These are phyloP conservation scores for Penicillium tannophilum DNA, from an alignment of 495 filamentous ascomycete species.

Conservation along the genomic window DNA sequence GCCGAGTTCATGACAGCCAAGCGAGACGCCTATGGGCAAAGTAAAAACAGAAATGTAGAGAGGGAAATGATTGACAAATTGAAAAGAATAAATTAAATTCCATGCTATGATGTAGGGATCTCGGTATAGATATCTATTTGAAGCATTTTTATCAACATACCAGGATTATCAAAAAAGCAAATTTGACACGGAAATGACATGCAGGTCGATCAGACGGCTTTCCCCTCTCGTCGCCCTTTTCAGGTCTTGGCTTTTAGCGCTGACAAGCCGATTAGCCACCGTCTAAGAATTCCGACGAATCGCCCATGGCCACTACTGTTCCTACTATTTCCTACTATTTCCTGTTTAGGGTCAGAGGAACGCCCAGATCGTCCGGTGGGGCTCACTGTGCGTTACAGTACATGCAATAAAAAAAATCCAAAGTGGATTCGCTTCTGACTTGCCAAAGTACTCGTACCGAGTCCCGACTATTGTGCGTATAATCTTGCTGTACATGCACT, in stretches of 20 bases:
- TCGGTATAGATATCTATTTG: too few relatives aligned
- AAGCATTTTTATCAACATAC: too few relatives aligned
- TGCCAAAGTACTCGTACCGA: not conserved
- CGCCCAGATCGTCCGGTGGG: constrained; percentile 13
- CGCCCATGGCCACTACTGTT: not conserved
- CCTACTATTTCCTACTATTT: not conserved
- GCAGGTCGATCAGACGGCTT: constrained; percentile 31
- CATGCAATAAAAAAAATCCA: not conserved
- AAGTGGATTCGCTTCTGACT: constrained; percentile 1
- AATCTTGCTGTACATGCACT: too few relatives aligned
- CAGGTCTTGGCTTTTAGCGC: constrained; percentile 14
- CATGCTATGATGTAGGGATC: too few relatives aligned
- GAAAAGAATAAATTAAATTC: too few relatives aligned
- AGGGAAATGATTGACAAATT: too few relatives aligned
- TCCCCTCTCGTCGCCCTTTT: constrained; percentile 17
- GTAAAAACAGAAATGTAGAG: too few relatives aligned
- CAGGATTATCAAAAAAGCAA: too few relatives aligned
- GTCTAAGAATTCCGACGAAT: constrained; percentile 13
- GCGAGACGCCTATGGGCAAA: too few relatives aligned
- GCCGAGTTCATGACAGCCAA: constrained; percentile 20
- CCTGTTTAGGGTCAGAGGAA: constrained; percentile 7
- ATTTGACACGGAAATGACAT: constrained; percentile 30
- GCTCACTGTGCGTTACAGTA: constrained; percentile 8
- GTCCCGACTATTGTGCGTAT: too few relatives aligned
- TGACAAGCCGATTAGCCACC: constrained; percentile 20